Evolutionary conservation across 1,284 basidiomycete genomes (phyloP), one percentile per base, ranked within the genome.

Genomic region (Marasmius sp.): DNA sequence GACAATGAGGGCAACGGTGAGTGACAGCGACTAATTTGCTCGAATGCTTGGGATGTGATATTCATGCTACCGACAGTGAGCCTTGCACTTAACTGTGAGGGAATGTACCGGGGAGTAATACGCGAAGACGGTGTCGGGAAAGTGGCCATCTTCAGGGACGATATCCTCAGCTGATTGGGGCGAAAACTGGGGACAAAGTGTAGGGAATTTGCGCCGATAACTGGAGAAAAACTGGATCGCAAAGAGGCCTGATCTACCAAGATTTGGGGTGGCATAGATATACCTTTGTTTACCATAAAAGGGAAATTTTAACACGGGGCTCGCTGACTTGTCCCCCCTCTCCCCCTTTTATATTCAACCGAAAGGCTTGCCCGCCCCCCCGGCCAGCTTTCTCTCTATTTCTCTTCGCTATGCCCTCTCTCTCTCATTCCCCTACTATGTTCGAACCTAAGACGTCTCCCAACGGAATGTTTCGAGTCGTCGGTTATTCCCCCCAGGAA

Each of bases 31-130:
- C 48, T 39, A 3, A n/a, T 39, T 56, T 43, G 47, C 53, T 57
- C 45, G 57, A 45, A 47, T 18, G 11, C 9, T 33, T 6, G 6
- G 18, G 55, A 47, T 47, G 34, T 34, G 51, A 69, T 38, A 68
- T 39, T 41, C 34, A 50, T 52, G 33, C 57, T 49, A 36, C 20
- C 55, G 43, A 59, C 63, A 91, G 88, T 90, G 39, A 76, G 87
- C 0, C 82, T 89, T 76, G 83, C 88, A 4, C 70, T 94, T 63
- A 93, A 93, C 68, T 88, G 86, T 64, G 78, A 81, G 20, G 89
- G 91, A 3, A 94, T 94, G 92, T 93, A 92, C 70, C 80, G 92
- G 53, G 92, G 92, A 4, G 78, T 93, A 14, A 86, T 93, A 50
- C 75, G 80, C 37, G 77, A 79, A 59, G 89, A 92, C 59, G 90